Conservation (phyloP, 345 rosid species). For the Lepidium africanum region DNA sequence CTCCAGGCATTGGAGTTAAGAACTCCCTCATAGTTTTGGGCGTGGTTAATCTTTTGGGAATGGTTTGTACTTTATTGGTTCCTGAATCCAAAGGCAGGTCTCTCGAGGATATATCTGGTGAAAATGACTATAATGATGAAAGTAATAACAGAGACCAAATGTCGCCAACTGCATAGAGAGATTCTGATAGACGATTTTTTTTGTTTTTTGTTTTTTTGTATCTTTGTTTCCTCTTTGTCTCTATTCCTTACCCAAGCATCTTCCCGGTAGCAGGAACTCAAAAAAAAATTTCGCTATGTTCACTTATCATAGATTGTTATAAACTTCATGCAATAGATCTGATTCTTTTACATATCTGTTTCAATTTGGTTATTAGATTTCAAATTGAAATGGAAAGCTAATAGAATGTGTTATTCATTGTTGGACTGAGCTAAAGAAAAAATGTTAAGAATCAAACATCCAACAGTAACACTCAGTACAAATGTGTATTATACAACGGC, state of each 20-base stretch:
- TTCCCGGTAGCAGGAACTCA: too few species aligned
- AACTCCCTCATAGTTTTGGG: conserved; percentile 64
- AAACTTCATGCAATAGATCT: too few species aligned
- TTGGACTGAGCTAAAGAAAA: neutral
- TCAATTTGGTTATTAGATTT: neutral
- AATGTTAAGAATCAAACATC: neutral
- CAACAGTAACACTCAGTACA: neutral
- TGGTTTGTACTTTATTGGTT: conserved; percentile 66
- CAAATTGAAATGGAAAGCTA: neutral
- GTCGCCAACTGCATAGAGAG: conserved; percentile 21
- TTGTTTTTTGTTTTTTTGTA: neutral
- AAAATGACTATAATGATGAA: conserved; percentile 34
- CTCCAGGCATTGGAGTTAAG: conserved; percentile 78
- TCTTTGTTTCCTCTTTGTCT: neutral
- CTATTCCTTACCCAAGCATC: neutral
- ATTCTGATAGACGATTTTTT: neutral
- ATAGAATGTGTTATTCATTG: neutral
- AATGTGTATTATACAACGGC: neutral
- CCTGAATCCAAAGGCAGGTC: conserved; percentile 88
- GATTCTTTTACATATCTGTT: too few species aligned
- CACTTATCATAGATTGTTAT: neutral
- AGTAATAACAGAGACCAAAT: conserved; percentile 14
- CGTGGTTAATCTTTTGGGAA: conserved; percentile 51
- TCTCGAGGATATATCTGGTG: conserved; percentile 79
- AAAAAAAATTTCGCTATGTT: too few species aligned